Evolutionary conservation across 345 rosid species (phyloP), one percentile per base, ranked within the genome.

Genomic region (Hypericum androsaemum): DNA sequence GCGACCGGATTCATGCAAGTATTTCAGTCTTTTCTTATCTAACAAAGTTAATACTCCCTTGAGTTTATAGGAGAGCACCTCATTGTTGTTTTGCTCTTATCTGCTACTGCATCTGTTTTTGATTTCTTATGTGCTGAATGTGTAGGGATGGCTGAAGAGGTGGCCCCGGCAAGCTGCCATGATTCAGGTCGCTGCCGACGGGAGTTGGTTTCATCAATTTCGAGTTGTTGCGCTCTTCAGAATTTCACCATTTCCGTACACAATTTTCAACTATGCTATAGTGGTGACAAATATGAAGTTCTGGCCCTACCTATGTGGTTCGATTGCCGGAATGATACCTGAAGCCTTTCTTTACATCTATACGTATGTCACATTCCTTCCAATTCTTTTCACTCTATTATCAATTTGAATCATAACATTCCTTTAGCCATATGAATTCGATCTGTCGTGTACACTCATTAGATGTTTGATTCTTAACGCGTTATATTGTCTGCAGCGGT

Each of bases 221-320:
- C 74, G 71, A 66, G 86, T 92, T 37, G 96, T 92, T 58, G 94
- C 96, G 1, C 69, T 92, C 64, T 92, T 92, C 62, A 67, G 98
- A 64, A 64, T 92, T 63, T 92, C 98, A 0, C 98, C 98, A 11
- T 92, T 92, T 73, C 98, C 98, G 0, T 92, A 92, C 85, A 92
- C 96, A 28, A 75, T 92, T 50, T 92, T 92, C 78, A 90, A 87
- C 74, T 90, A 90, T 65, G 98, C 95, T 28, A 74, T 87, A 14
- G 96, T 80, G 39, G 83, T 82, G 37, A 87, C 98, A 37, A 80
- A 82, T 55, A 77, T 90, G 81, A 79, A 65, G 54, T 90, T 90
- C 75, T 85, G 88, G 95, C 98, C 98, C 38, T 92, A 85, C 64
- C 40, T 92, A 15, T 79, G 74, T 7, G 98, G 98, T 46, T 92